Conservation (phyloP, 139 green algal genomes). For the Micromonas commoda region DNA sequence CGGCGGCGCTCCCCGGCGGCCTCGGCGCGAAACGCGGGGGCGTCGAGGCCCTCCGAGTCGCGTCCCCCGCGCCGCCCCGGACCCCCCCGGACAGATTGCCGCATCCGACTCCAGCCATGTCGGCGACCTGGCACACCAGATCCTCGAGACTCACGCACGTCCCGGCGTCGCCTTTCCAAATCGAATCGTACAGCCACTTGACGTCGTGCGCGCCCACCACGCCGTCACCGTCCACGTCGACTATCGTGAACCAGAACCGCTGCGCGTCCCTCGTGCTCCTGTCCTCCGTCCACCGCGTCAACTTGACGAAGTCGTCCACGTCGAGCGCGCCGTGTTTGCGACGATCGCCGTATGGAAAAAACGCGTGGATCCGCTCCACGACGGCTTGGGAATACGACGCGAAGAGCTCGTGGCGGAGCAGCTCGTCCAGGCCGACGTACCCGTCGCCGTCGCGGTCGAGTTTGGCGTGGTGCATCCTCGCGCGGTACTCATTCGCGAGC, state of each 20-base stretch:
- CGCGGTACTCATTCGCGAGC: constrained; percentile 35
- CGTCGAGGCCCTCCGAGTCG: no score
- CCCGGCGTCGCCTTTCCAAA: constrained; percentile 9
- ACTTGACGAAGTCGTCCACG: constrained; percentile 47
- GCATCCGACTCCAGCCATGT: constrained; percentile 39
- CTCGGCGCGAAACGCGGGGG: no score
- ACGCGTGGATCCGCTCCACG: constrained; percentile 32
- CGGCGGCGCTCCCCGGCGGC: no score
- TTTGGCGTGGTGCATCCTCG: constrained; percentile 43
- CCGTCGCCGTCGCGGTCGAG: constrained; percentile 48
- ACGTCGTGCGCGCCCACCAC: constrained; percentile 34
- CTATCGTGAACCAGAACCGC: constrained; percentile 49
- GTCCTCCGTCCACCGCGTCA: constrained; percentile 45
- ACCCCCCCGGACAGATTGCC: no score
- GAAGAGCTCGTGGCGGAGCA: constrained; percentile 45
- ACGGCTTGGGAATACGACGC: constrained; percentile 29
- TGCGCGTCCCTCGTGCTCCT: constrained; percentile 28
- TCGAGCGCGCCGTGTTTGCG: constrained; percentile 38
- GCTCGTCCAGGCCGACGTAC: constrained; percentile 40
- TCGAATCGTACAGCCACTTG: constrained; percentile 40
- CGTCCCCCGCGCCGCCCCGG: no score
- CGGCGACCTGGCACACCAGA: constrained; percentile 44
- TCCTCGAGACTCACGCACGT: constrained; percentile 42
- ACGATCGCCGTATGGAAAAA: constrained; percentile 35
- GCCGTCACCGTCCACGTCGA: constrained; percentile 44